Evolutionary conservation across 2,329 filamentous ascomycete genomes (phyloP).

Genomic region (Alternaria burnsii): DNA sequence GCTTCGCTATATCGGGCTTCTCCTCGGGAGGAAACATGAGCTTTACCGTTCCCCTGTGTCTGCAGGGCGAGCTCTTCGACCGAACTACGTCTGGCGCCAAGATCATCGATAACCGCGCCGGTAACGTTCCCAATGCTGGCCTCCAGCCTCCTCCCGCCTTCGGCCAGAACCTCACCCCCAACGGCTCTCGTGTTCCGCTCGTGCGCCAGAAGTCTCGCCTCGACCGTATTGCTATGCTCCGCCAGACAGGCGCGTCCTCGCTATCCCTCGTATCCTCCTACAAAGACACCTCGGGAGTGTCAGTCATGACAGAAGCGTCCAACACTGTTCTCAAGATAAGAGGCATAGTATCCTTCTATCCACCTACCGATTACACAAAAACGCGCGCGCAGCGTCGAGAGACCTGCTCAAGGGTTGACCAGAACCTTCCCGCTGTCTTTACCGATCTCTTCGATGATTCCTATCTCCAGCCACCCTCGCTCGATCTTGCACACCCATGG

Average conservation of each 20-base stretch:
- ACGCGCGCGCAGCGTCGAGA: conserved; percentile 67
- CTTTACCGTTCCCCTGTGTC: conserved; percentile 67
- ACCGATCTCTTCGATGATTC: conserved; percentile 62
- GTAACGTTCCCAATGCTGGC: conserved; percentile 37
- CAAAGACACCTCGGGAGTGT: conserved; percentile 46
- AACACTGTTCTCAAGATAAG: conserved; percentile 59
- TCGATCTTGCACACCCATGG: conserved; percentile 65
- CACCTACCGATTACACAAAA: conserved; percentile 68
- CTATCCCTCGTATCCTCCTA: conserved; percentile 49
- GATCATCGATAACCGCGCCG: conserved; percentile 40
- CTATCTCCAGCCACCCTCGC: conserved; percentile 57
- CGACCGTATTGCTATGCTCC: conserved; percentile 47
- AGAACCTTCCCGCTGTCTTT: conserved; percentile 60
- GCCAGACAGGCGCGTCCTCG: conserved; percentile 44
- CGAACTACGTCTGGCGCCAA: conserved; percentile 37
- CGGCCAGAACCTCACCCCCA: conserved; percentile 30
- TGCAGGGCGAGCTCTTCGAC: conserved; percentile 59
- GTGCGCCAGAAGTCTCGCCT: conserved; percentile 42
- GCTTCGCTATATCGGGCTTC: conserved; percentile 68
- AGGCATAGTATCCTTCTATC: conserved; percentile 69
- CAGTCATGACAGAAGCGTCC: conserved; percentile 42
- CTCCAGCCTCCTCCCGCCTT: conserved; percentile 25
- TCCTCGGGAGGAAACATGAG: conserved; percentile 70
- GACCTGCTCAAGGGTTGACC: conserved; percentile 62
- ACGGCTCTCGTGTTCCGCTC: conserved; percentile 46